Evolutionary conservation across 2,329 filamentous ascomycete species (phyloP).

Genomic region (Aschersonia sp.): DNA sequence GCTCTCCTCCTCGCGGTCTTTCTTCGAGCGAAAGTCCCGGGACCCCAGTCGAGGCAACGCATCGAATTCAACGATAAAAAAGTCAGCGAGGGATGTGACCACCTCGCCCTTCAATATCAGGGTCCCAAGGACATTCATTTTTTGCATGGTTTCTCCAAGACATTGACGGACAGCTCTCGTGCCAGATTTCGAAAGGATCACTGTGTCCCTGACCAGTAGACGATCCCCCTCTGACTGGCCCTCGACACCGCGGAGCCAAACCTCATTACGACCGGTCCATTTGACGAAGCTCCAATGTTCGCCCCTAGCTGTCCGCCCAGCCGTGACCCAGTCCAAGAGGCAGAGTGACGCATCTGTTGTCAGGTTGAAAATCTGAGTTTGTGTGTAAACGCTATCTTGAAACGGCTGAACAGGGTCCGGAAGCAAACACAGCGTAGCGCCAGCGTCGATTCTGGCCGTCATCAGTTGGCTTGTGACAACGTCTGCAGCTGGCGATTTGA

Average conservation of each 20-base stretch:
- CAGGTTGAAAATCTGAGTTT: constrained; percentile 64
- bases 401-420: constrained; percentile 94
- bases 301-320: constrained; percentile 69
- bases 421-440: constrained; percentile 49
- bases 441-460: constrained; percentile 31
- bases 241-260: constrained; percentile 40
- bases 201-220: constrained; percentile 71
- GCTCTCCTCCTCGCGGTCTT: constrained; percentile 25
- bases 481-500: constrained; percentile 54
- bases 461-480: constrained; percentile 45
- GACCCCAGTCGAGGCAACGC: constrained; percentile 69
- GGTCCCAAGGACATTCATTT: constrained; percentile 67
- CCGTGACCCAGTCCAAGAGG: constrained; percentile 86
- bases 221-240: constrained; percentile 26
- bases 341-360: constrained; percentile 50
- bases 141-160: constrained; percentile 53
- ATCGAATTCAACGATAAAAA: constrained; percentile 69
- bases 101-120: constrained; percentile 66
- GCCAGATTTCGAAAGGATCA: constrained; percentile 52
- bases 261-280: constrained; percentile 78
- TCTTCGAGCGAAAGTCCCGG: constrained; percentile 54
- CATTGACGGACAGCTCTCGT: constrained; percentile 22
- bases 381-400: constrained; percentile 67
- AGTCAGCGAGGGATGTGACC: constrained; percentile 50
- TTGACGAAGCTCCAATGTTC: constrained; percentile 75